Percentiles rank a stretch among this genome's conserved stretches.
These are phyloP conservation scores for Tricholoma bakamatsutake DNA, from an alignment of 768 basidiomycete species.

Conservation along the genomic window DNA sequence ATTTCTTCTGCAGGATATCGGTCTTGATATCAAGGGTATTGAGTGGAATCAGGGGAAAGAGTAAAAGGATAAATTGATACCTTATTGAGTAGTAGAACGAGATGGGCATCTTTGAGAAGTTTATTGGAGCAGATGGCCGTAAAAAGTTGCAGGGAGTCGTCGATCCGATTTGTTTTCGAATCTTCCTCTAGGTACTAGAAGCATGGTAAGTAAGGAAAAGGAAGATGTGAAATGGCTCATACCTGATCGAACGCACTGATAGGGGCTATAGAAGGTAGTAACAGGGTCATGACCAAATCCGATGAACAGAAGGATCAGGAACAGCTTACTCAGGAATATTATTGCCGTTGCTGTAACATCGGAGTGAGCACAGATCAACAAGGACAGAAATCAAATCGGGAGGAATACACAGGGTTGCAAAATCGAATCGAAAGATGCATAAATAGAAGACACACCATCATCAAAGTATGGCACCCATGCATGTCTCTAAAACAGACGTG, in stretches of 20 bases:
- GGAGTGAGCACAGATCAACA: conserved; percentile 2
- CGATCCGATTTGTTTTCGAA: conserved; percentile 68
- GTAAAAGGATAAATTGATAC: conserved; percentile 25
- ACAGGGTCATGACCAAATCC: not conserved
- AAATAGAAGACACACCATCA: conserved; percentile 48
- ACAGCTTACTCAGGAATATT: conserved; percentile 56
- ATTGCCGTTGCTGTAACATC: conserved; percentile 60
- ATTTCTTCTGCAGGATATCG: conserved; percentile 68
- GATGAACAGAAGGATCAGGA: not conserved
- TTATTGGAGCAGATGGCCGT: conserved; percentile 70
- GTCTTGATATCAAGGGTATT: conserved; percentile 33
- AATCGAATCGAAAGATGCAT: not conserved
- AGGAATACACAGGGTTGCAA: not conserved
- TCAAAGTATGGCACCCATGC: conserved; percentile 86
- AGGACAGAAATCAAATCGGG: not conserved
- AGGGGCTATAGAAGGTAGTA: conserved; percentile 50
- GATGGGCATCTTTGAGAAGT: conserved; percentile 64
- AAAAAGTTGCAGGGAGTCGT: conserved; percentile 79
- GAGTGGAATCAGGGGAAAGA: not conserved
- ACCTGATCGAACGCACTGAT: conserved; percentile 87
- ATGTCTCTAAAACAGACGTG: conserved; percentile 47
- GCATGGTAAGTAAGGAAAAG: not conserved
- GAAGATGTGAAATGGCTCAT: conserved; percentile 10
- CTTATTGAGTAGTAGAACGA: conserved; percentile 78
- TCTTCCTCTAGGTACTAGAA: conserved; percentile 78